phyloP scores from a whole-genome alignment of 257 asterid genomes.

The Buddleja alternifolia region DNA sequence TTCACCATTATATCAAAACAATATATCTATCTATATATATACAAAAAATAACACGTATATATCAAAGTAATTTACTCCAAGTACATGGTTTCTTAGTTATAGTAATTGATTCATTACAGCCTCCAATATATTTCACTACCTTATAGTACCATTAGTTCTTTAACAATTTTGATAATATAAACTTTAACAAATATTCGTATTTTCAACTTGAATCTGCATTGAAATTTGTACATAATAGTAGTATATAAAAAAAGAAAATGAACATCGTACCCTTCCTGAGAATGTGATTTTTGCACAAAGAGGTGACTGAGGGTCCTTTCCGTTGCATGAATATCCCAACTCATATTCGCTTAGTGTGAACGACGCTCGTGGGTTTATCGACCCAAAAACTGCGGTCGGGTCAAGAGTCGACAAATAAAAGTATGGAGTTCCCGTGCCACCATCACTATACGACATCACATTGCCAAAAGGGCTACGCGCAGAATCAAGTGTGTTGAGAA shows the following conservation, averaged over 20 bases:
- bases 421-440: slow-evolving; percentile 16
- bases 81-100: too few relatives aligned
- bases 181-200: too few relatives aligned
- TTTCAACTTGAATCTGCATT: too few relatives aligned
- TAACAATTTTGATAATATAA: too few relatives aligned
- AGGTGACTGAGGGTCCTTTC: slow-evolving; percentile 29
- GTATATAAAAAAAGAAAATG: neutral
- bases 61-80: too few relatives aligned
- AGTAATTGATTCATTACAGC: too few relatives aligned
- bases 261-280: slow-evolving; percentile 27
- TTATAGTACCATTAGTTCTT: too few relatives aligned
- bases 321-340: slow-evolving; percentile 12
- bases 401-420: slow-evolving; percentile 25
- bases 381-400: slow-evolving; percentile 23
- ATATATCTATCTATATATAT: too few relatives aligned
- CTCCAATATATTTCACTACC: too few relatives aligned
- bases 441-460: slow-evolving; percentile 22
- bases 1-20: neutral
- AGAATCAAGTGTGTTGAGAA: slow-evolving; percentile 19
- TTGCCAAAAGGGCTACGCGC: slow-evolving; percentile 24
- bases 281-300: slow-evolving; percentile 34
- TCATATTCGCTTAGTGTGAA: slow-evolving; percentile 29
- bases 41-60: too few relatives aligned
- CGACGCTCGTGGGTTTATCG: slow-evolving; percentile 11
- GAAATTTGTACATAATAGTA: too few relatives aligned